Evolutionary conservation across 805 yeast genomes (phyloP).

Genomic region (Candida wancherniae): DNA sequence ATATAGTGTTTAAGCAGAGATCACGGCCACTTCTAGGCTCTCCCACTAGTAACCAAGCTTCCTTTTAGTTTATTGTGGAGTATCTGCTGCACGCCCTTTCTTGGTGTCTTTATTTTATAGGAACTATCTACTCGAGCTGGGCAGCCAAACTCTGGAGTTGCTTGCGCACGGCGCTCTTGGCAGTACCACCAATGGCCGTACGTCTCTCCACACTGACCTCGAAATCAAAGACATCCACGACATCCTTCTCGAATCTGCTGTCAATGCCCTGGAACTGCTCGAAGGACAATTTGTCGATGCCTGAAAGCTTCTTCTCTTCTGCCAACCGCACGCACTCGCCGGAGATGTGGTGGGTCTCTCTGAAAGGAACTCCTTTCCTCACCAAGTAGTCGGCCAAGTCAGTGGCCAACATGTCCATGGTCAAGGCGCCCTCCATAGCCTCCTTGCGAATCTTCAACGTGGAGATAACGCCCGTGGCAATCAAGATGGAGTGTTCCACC

Average conservation of each 20-base stretch:
- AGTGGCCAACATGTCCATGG: slow-evolving; percentile 99
- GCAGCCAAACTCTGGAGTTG: slow-evolving; percentile 49
- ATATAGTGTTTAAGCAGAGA: too few species aligned
- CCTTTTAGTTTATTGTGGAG: too few species aligned
- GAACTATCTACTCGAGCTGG: slow-evolving; percentile 18
- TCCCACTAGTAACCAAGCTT: too few species aligned
- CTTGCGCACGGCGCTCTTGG: slow-evolving; percentile 77
- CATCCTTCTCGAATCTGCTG: slow-evolving; percentile 73
- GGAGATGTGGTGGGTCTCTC: slow-evolving; percentile 98
- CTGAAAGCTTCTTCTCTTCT: slow-evolving; percentile 69
- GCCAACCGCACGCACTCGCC: slow-evolving; percentile 95
- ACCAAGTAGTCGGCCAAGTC: slow-evolving; percentile 97
- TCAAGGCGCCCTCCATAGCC: slow-evolving; percentile 80
- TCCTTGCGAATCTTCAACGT: slow-evolving; percentile 70
- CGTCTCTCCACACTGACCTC: slow-evolving; percentile 96
- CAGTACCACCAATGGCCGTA: slow-evolving; percentile 95
- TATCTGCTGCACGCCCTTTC: too few species aligned
- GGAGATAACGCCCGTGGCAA: slow-evolving; percentile 94
- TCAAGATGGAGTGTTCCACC: slow-evolving; percentile 87
- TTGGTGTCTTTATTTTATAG: too few species aligned
- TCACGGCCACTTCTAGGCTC: too few species aligned
- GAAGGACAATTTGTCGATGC: slow-evolving; percentile 78
- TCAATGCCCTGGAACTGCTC: slow-evolving; percentile 81
- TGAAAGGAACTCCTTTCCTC: slow-evolving; percentile 96
- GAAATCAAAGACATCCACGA: slow-evolving; percentile 80